phyloP scores from a whole-genome alignment of 805 yeast genomes.

The Spathaspora girioi region DNA sequence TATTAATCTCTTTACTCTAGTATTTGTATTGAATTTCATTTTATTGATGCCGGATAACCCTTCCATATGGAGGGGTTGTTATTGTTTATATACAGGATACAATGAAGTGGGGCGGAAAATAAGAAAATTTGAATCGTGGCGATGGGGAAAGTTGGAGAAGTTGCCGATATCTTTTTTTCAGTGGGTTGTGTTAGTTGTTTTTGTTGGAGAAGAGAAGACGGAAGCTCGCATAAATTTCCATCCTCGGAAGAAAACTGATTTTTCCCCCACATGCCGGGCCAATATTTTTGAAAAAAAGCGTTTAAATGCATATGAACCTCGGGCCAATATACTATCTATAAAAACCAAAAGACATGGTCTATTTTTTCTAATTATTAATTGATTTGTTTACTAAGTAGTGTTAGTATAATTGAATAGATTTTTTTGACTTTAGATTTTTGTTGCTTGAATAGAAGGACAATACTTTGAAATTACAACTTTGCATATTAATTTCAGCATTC shows the following conservation, averaged over 20 bases:
- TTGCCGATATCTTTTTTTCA: background rate
- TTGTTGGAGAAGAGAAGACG: too few relatives aligned
- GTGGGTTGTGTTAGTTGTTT: too few relatives aligned
- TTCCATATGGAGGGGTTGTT: background rate
- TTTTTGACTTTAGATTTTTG: background rate
- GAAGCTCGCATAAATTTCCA: background rate
- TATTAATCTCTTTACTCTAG: background rate
- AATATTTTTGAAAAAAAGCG: background rate
- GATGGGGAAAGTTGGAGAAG: background rate
- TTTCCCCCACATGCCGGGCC: background rate
- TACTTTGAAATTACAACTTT: too few relatives aligned
- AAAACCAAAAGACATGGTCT: background rate
- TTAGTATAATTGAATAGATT: too few relatives aligned
- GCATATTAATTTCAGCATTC: background rate
- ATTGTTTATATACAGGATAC: too few relatives aligned
- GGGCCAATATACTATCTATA: background rate
- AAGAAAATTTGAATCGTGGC: background rate
- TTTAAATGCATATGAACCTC: background rate
- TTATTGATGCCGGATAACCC: too few relatives aligned
- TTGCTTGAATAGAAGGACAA: background rate
- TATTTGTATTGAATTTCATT: background rate
- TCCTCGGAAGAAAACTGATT: background rate
- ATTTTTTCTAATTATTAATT: too few relatives aligned
- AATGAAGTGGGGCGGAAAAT: background rate
- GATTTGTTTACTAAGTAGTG: background rate